A percentile compares a stretch with the other conserved stretches of the same genome.
phyloP scores from a whole-genome alignment of 225 moss, liverwort and hornwort species.

The Antitrichia curtipendula region DNA sequence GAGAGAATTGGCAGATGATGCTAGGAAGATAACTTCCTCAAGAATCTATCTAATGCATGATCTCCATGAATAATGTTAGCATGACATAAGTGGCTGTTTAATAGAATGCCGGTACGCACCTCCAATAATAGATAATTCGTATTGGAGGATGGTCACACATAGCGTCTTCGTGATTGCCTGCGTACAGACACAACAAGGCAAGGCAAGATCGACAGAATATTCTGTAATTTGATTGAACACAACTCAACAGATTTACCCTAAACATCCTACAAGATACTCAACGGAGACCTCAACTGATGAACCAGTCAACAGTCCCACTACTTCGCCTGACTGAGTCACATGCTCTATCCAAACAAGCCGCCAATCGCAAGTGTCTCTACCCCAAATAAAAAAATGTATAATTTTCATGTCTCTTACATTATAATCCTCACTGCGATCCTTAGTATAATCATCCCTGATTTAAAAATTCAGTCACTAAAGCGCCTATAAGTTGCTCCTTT shows the following conservation, averaged over 20 bases:
- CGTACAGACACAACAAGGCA: background rate
- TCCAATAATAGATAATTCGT: background rate
- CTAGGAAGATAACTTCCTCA: background rate
- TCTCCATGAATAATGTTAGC: background rate
- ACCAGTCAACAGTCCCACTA: background rate
- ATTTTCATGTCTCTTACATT: background rate
- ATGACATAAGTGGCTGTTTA: background rate
- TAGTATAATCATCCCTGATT: background rate
- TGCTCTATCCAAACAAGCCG: background rate
- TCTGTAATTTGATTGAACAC: background rate
- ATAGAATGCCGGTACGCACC: background rate
- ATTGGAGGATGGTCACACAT: slow-evolving; percentile 1
- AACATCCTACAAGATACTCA: background rate
- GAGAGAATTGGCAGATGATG: background rate
- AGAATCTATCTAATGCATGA: background rate
- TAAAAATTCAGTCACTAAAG: background rate
- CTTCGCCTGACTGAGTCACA: background rate
- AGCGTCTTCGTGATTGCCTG: background rate
- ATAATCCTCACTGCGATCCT: background rate
- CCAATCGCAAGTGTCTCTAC: background rate
- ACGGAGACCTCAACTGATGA: background rate
- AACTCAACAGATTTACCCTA: background rate
- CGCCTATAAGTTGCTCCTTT: background rate
- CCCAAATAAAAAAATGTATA: background rate
- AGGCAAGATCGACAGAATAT: background rate